phyloP scores from a whole-genome alignment of 2,329 filamentous ascomycete species.

The Pseudogymnoascus sp. region DNA sequence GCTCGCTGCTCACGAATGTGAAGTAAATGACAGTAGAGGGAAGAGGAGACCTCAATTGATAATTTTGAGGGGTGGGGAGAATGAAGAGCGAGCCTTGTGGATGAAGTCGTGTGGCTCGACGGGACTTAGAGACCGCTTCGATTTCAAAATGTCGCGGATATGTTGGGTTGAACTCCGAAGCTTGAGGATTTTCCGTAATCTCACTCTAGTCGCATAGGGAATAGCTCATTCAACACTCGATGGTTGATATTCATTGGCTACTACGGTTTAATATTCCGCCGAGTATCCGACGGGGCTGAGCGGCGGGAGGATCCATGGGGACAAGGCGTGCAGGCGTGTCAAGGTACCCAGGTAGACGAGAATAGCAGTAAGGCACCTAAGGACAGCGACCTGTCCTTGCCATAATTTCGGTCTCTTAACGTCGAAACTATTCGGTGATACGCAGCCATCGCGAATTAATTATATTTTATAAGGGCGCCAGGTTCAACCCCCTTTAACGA shows the following conservation, averaged over 20 bases:
- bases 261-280: not conserved
- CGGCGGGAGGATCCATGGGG: not conserved
- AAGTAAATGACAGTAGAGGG: not conserved
- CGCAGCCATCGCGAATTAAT: conserved; percentile 5
- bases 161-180: conserved; percentile 7
- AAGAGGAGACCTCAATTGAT: conserved; percentile 4
- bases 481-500: conserved; percentile 7
- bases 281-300: not conserved
- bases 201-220: not conserved
- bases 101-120: conserved; percentile 1
- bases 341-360: conserved; percentile 6
- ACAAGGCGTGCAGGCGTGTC: not conserved
- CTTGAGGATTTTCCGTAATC: conserved; percentile 7
- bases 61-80: not conserved
- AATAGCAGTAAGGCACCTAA: not conserved
- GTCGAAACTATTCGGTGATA: not conserved
- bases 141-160: conserved; percentile 7
- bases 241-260: not conserved
- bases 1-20: not conserved
- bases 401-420: not conserved
- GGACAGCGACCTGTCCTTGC: conserved; percentile 5
- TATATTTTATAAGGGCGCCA: conserved; percentile 6
- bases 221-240: conserved; percentile 6
- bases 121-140: conserved; percentile 3
- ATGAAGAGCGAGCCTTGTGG: not conserved